Conservation (phyloP, 257 asterid species). For the Nicotiana benthamiana region DNA sequence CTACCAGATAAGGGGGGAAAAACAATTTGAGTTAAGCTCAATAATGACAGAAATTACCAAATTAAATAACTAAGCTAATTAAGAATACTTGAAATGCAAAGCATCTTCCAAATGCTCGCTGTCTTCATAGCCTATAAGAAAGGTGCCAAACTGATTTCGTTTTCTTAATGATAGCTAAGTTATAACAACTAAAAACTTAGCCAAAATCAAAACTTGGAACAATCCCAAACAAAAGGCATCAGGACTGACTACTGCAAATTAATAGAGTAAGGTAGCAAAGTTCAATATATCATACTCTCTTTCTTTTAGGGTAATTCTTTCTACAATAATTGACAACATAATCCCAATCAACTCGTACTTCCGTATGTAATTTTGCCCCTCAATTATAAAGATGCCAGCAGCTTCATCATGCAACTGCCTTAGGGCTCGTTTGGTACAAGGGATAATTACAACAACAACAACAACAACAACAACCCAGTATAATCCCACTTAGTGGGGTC, state of each 20-base stretch:
- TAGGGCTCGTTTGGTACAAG: no score
- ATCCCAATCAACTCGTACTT: background rate
- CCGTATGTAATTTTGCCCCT: background rate
- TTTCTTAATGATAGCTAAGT: background rate
- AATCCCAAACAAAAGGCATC: background rate
- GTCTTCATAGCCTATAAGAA: background rate
- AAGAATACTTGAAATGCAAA: background rate
- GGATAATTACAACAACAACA: no score
- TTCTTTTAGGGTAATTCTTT: background rate
- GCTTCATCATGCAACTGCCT: background rate
- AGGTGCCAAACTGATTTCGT: background rate
- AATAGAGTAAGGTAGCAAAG: background rate
- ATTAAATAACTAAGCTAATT: background rate
- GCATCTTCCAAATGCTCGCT: background rate
- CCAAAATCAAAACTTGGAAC: background rate
- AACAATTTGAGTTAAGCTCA: background rate
- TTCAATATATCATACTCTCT: background rate
- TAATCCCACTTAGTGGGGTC: no score
- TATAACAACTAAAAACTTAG: no score
- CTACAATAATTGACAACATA: background rate
- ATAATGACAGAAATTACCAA: background rate
- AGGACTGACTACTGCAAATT: background rate
- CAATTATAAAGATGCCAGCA: background rate
- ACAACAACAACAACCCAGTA: no score
- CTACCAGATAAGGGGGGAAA: constrained; percentile 28